Conservation (phyloP, 2,329 filamentous ascomycete species). For the Periconia sp. region DNA sequence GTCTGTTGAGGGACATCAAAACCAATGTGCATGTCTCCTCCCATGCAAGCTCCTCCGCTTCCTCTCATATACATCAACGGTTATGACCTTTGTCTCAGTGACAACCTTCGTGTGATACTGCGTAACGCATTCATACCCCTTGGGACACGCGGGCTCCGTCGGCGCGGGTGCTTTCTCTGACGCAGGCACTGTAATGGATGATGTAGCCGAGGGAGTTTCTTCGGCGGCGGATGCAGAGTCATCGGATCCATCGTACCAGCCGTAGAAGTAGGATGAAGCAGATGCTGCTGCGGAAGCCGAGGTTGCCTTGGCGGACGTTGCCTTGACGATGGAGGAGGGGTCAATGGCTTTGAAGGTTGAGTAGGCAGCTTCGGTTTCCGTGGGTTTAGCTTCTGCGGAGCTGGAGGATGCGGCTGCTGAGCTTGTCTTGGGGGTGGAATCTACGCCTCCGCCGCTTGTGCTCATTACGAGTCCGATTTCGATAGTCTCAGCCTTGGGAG, state of each 20-base stretch:
- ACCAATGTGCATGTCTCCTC: too few relatives aligned
- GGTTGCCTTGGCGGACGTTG: too few relatives aligned
- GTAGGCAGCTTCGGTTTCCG: too few relatives aligned
- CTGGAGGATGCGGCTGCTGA: slow-evolving; percentile 19
- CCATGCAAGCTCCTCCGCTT: background rate
- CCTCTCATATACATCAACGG: background rate
- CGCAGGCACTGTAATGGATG: slow-evolving; percentile 5
- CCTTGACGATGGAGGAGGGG: too few relatives aligned
- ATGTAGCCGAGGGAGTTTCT: slow-evolving; percentile 7
- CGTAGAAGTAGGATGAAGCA: too few relatives aligned
- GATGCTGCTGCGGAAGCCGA: too few relatives aligned
- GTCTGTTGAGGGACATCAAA: too few relatives aligned
- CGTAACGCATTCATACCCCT: slow-evolving; percentile 14
- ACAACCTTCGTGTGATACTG: background rate
- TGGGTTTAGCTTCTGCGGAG: too few relatives aligned
- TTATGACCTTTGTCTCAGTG: background rate
- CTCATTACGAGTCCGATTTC: slow-evolving; percentile 37
- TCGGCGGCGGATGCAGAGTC: too few relatives aligned
- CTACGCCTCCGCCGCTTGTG: slow-evolving; percentile 17
- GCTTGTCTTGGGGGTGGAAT: slow-evolving; percentile 19
- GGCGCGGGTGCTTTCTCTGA: slow-evolving; percentile 11
- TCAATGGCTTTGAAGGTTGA: too few relatives aligned
- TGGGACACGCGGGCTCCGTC: slow-evolving; percentile 9
- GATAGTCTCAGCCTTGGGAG: slow-evolving; percentile 33
- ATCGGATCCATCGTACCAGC: too few relatives aligned